Evolutionary conservation across 148 eudicot species (phyloP).

Genomic region (Dianthus caryophyllus): DNA sequence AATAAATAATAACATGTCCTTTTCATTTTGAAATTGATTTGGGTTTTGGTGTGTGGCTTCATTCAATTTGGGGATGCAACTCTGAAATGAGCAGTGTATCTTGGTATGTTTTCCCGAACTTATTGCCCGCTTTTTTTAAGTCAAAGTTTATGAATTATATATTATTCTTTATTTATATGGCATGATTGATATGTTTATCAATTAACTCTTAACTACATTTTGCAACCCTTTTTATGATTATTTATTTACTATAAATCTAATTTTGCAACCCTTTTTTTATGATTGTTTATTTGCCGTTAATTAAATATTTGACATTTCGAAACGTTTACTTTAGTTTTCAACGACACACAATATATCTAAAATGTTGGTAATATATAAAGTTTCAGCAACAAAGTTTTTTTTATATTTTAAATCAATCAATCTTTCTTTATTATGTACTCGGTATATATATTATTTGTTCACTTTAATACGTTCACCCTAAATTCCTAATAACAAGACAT

Average conservation of each 20-base stretch:
- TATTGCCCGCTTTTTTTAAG: neutral
- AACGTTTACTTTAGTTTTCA: neutral
- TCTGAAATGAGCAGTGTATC: conserved; percentile 53
- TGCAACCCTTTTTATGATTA: neutral
- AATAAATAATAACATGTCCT: neutral
- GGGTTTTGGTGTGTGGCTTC: conserved; percentile 13
- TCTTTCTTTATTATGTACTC: no score
- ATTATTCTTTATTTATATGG: neutral
- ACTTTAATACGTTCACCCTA: no score
- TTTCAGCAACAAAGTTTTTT: no score
- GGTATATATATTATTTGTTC: no score
- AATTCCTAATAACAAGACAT: no score
- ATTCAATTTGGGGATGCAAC: conserved; percentile 16
- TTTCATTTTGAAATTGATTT: no score
- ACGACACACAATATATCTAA: no score
- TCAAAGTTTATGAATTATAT: neutral
- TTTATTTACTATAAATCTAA: no score
- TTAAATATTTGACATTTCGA: neutral
- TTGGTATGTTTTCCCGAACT: conserved; percentile 44
- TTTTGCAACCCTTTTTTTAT: neutral
- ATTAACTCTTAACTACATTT: neutral
- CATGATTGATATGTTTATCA: neutral
- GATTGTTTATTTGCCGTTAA: neutral
- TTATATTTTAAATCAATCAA: no score
- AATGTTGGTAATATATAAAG: no score